Percentiles rank a stretch among this genome's conserved stretches.
Evolutionary conservation across 768 basidiomycete species (phyloP).

Genomic region (Lactarius trivialis): DNA sequence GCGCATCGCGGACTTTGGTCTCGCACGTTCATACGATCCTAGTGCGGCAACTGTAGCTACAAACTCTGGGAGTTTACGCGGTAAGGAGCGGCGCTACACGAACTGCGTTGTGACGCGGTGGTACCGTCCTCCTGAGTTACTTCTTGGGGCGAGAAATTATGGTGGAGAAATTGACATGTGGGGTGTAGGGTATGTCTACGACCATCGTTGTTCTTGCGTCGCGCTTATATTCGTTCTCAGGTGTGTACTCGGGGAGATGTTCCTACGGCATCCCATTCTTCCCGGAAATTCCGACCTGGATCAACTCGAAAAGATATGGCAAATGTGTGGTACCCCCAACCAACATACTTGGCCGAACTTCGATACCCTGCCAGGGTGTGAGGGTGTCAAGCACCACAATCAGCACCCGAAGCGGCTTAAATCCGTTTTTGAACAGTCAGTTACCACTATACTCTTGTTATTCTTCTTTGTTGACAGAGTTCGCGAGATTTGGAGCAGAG

Average conservation of each 20-base stretch:
- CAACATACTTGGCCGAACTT: slow-evolving; percentile 77
- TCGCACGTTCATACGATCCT: slow-evolving; percentile 76
- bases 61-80: slow-evolving; percentile 34
- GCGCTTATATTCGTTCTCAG: slow-evolving; percentile 34
- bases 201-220: not conserved
- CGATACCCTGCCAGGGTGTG: slow-evolving; percentile 69
- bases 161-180: slow-evolving; percentile 95
- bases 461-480: slow-evolving; percentile 6
- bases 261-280: slow-evolving; percentile 76
- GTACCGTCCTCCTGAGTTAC: slow-evolving; percentile 90
- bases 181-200: slow-evolving; percentile 77
- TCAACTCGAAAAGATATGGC: slow-evolving; percentile 86
- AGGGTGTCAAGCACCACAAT: slow-evolving; percentile 63
- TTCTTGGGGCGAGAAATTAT: slow-evolving; percentile 84
- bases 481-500: slow-evolving; percentile 55
- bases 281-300: slow-evolving; percentile 86
- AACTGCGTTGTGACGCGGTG: slow-evolving; percentile 93
- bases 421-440: slow-evolving; percentile 53
- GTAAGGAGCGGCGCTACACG: slow-evolving; percentile 72
- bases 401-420: slow-evolving; percentile 50
- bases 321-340: slow-evolving; percentile 82
- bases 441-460: slow-evolving; percentile 13
- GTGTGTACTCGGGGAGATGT: slow-evolving; percentile 98
- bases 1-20: slow-evolving; percentile 92
- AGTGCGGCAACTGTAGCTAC: slow-evolving; percentile 36